Evolutionary conservation across 225 moss, liverwort and hornwort genomes (phyloP), one percentile per base, ranked within the genome.

Genomic region (Marchantia paleacea): DNA sequence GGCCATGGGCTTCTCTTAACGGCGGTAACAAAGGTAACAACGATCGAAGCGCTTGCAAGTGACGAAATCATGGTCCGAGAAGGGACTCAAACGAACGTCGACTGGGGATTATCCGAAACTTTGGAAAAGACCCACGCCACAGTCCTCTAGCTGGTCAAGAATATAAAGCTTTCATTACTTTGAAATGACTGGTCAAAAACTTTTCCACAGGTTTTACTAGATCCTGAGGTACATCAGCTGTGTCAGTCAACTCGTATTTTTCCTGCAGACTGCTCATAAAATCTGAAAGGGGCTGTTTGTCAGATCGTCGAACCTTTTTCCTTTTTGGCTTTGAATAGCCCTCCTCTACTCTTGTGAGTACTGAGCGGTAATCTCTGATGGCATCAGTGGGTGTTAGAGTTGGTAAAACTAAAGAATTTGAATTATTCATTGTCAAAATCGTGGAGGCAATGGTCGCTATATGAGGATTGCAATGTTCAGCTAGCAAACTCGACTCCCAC

Each of bases 401-500:
- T 28, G 90, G 79, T 29, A 91, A 39, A 77, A 89, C 88, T 31
- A 89, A 82, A 3, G 90, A 83, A 69, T 90, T 80, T 30, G 87
- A 84, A 54, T 79, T 75, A 7, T 79, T 86, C 83, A 96, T 91
- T 62, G 78, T 81, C 26, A 83, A 74, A 22, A 92, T 79, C 55
- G 90, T 88, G 0, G 87, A 70, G 7, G 92, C 90, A 29, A 90
- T 80, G 69, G 83, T 89, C 11, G 83, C 89, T n/a, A 92, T 84
- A 71, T 82, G 88, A 12, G 89, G 89, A 77, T 90, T 88, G 62
- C 83, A 82, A 76, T 92, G 92, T 31, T 82, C 81, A 25, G 75
- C 82, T 76, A 92, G 81, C 54, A 92, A 80, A 77, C 82, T 85
- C 74, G 88, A 75, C 80, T 96, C 92, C 92, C 96, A 91, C 77